Evolutionary conservation across 345 rosid species (phyloP).

Genomic region (Schrenkiella parvula): DNA sequence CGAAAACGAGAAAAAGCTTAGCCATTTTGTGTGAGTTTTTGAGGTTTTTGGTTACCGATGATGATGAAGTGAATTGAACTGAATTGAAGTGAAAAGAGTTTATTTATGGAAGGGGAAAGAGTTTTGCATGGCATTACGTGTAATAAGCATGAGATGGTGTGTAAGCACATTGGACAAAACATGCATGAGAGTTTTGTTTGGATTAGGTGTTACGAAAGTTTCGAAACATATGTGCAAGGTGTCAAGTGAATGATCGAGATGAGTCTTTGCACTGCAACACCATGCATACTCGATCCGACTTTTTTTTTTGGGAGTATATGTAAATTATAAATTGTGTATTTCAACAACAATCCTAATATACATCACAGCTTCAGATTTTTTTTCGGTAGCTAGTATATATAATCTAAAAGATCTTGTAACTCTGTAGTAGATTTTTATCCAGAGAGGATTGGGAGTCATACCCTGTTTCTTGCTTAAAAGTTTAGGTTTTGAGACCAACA

Average conservation of each 20-base stretch:
- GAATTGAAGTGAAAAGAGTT: no score
- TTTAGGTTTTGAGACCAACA: no score
- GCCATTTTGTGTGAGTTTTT: background rate
- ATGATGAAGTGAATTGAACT: slow-evolving; percentile 5
- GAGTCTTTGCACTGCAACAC: background rate
- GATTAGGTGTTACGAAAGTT: slow-evolving; percentile 3
- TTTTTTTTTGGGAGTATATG: background rate
- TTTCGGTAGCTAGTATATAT: background rate
- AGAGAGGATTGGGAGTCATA: background rate
- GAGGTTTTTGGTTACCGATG: background rate
- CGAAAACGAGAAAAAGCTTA: slow-evolving; percentile 10
- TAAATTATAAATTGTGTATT: background rate
- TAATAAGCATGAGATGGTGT: background rate
- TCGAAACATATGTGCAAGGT: background rate
- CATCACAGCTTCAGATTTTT: background rate
- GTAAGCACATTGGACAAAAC: background rate
- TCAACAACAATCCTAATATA: background rate
- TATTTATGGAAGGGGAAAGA: slow-evolving; percentile 7
- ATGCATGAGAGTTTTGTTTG: slow-evolving; percentile 1
- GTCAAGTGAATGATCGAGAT: slow-evolving; percentile 10
- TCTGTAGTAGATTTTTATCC: background rate
- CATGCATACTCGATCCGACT: background rate
- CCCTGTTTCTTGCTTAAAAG: background rate
- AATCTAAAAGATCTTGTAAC: background rate
- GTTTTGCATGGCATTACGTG: slow-evolving; percentile 11